Evolutionary conservation across 1,139 yeast genomes (phyloP), one percentile per base, ranked within the genome.

Genomic region (Pichia sp.): DNA sequence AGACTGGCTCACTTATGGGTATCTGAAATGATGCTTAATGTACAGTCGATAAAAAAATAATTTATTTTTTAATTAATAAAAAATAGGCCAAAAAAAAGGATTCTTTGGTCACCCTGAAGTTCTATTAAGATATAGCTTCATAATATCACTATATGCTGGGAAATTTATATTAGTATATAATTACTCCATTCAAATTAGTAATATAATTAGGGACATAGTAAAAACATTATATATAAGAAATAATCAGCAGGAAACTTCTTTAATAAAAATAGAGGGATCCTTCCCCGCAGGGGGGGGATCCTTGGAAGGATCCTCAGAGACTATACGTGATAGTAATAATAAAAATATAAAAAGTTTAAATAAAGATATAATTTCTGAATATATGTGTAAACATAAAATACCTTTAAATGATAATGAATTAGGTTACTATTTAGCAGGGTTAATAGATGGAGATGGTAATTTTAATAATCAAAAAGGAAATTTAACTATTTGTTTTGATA

Each of bases 201-300:
- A 27, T 8, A 26, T 26, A 26, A 8, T 8, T 36, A 42, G 27
- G 40, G 27, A 42, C 40, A 42, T 42, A 42, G 36, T 42, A 36
- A 42, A 27, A 37, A 42, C 20, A 42, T 42, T 37, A 36, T 42
- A 42, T 37, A 42, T n/a, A 36, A 27, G 45, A 36, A 36, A 27
- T 38, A 36, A 42, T 36, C 38, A 43, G 42, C 38, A 39, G 42
- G 45, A 42, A 42, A 42, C 23, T 18, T 35, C 56, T 46, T 56
- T 57, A 56, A 56, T 55, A 38, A 36, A 43, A 26, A 30, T 24
- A 37, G 25, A 37, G n/a, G n/a, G n/a, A n/a, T n/a, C n/a, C n/a
- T n/a, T n/a, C n/a, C n/a, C n/a, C n/a, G n/a, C n/a, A n/a, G n/a
- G n/a, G 22, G 18, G 20, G 15, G 39, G 26, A 37, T 22, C 25